Evolutionary conservation across 2,329 filamentous ascomycete species (phyloP), one percentile per base, ranked within the genome.

Genomic region (Aaosphaeria arxii): DNA sequence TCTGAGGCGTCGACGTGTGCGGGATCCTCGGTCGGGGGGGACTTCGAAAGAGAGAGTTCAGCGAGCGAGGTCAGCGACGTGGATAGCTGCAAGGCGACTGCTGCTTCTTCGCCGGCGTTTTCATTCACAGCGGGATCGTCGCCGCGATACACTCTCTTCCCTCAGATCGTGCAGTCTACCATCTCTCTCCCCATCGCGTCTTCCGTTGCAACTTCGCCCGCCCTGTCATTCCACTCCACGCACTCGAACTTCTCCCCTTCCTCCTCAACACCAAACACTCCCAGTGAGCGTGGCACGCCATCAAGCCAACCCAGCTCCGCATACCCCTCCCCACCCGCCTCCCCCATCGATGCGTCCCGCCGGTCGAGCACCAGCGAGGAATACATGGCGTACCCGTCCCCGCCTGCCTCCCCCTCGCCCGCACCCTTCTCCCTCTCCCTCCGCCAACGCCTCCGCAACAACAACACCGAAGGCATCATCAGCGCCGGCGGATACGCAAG

Each of bases 301-400:
- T 45, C 48, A 7, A 51, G 49, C 40, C 46, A 46, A 6, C 30
- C 49, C 4, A 47, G 36, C 42, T 44, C 43, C 7, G 49, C 46
- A 30, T 51, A 51, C 32, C 51, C 49, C 9, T 49, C 48, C 6
- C 46, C 42, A 11, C 50, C 50, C 1, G 17, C 44, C 9, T 49
- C 46, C 24, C 46, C 45, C 9, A 24, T 24, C 17, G 36, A 42
- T 13, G 7, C 17, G 6, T 45, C 47, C 2, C 36, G 44, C 28
- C 42, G 43, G 29, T 43, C 46, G 2, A 43, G 42, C 40, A 48
- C 50, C 5, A 40, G 30, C 13, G 47, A 50, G 30, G 48, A 50
- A 30, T 50, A 40, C 45, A 38, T 50, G 40, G 41, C 45, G 33
- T 53, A 53, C 38, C 50, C 50, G 1, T 48, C 44, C 2, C 50